Conservation (phyloP, 306 rosid genomes). For the Trichosanthes cucumerina region DNA sequence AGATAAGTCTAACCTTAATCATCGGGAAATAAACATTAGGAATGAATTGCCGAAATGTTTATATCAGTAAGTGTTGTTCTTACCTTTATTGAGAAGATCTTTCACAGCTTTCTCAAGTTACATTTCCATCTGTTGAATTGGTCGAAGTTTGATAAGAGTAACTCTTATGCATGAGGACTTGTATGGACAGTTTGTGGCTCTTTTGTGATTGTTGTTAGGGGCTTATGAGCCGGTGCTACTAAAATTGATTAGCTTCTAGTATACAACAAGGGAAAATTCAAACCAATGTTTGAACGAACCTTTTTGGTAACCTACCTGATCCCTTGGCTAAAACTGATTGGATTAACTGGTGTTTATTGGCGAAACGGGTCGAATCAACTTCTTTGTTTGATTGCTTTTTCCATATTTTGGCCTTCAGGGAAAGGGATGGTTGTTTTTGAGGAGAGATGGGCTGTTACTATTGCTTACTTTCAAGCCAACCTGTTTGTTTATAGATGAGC, state of each 20-base stretch:
- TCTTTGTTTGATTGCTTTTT: neutral
- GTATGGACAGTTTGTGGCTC: no score
- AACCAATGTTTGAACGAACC: neutral
- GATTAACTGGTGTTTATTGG: neutral
- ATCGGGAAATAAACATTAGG: no score
- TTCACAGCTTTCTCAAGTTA: neutral
- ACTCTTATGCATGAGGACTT: neutral
- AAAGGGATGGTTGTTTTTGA: neutral
- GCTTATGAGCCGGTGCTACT: neutral
- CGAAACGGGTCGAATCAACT: neutral
- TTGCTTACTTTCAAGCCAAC: neutral
- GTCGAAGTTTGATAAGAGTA: neutral
- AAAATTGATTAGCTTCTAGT: neutral
- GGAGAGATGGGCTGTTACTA: neutral
- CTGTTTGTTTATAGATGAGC: neutral
- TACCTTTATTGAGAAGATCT: neutral
- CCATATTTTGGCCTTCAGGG: neutral
- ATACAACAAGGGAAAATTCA: rapidly evolving
- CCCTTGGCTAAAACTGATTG: neutral
- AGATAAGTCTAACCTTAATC: no score
- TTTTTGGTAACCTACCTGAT: neutral
- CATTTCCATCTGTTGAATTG: neutral
- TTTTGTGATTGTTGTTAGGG: no score
- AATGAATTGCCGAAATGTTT: neutral
- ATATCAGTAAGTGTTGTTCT: neutral